A percentile compares a stretch with the other conserved stretches of the same genome.
Conservation (phyloP, 2,329 filamentous ascomycete species). For the Colletotrichum eremochloae region DNA sequence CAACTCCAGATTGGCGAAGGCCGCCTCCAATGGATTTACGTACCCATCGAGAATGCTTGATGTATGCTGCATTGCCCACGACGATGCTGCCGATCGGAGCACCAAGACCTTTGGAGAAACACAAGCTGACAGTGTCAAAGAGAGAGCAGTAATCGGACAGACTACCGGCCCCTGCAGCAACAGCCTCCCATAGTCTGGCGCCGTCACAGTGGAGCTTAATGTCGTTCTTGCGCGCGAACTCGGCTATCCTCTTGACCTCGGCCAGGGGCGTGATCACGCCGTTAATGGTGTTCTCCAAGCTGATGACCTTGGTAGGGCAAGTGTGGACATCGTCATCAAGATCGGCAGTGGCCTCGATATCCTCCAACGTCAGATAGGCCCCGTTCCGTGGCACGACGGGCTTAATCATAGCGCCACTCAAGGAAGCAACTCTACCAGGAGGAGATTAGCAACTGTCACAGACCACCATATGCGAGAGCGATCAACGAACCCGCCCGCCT, state of each 20-base stretch:
- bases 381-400: conserved; percentile 78
- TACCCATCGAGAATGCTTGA: conserved; percentile 58
- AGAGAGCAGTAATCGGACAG: conserved; percentile 75
- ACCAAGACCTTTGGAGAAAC: conserved; percentile 86
- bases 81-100: conserved; percentile 85
- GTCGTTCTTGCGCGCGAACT: conserved; percentile 73
- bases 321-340: conserved; percentile 79
- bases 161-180: conserved; percentile 75
- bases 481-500: conserved; percentile 68
- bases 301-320: conserved; percentile 85
- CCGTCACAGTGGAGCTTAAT: conserved; percentile 84
- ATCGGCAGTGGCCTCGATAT: conserved; percentile 75
- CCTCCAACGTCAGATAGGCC: conserved; percentile 80
- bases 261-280: conserved; percentile 83
- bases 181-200: conserved; percentile 85
- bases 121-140: conserved; percentile 82
- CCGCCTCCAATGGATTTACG: conserved; percentile 83
- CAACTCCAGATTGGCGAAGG: conserved; percentile 78
- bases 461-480: not conserved
- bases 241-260: conserved; percentile 77
- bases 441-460: conserved; percentile 5
- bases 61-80: conserved; percentile 61
- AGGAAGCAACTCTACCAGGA: conserved; percentile 72
- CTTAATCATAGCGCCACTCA: conserved; percentile 79
- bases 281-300: conserved; percentile 86